These are phyloP conservation scores for Chlorella sp. DNA, from an alignment of 139 green algal genomes.

Conservation along the genomic window DNA sequence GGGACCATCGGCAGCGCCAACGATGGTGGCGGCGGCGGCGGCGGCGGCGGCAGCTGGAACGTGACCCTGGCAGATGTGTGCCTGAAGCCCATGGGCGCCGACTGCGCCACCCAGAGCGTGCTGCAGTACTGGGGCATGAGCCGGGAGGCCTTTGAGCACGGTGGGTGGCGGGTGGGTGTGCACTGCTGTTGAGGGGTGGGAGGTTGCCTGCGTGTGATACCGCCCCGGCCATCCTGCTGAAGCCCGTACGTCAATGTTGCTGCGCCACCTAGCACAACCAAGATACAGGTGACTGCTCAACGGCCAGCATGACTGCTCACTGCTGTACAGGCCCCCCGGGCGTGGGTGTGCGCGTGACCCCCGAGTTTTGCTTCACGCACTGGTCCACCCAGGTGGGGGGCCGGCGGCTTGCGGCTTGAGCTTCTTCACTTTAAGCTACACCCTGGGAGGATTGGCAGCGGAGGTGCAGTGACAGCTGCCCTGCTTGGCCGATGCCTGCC, in stretches of 20 bases:
- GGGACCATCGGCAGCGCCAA: neutral
- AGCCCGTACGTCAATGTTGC: no score
- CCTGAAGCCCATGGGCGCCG: conserved; percentile 83
- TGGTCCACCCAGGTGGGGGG: conserved; percentile 53
- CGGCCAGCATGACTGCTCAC: no score
- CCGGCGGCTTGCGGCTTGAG: no score
- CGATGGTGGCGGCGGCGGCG: neutral
- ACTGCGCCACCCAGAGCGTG: conserved; percentile 82
- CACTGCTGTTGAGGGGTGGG: no score
- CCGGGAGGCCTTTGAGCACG: conserved; percentile 46
- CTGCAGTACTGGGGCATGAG: conserved; percentile 94
- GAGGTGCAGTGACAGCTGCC: neutral
- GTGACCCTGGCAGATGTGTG: conserved; percentile 78
- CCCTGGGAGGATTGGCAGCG: no score
- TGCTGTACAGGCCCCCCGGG: conserved; percentile 34
- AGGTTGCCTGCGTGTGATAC: no score
- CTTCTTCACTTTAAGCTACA: no score
- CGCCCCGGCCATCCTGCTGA: no score
- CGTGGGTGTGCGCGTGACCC: conserved; percentile 37
- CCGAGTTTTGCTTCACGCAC: conserved; percentile 77
- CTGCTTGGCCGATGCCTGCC: neutral
- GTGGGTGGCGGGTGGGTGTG: neutral
- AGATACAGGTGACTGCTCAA: no score
- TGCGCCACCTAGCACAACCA: no score
- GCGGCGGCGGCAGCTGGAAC: conserved; percentile 29